These are phyloP conservation scores for Calophaca sinica DNA, from an alignment of 306 rosid genomes.

Conservation along the genomic window DNA sequence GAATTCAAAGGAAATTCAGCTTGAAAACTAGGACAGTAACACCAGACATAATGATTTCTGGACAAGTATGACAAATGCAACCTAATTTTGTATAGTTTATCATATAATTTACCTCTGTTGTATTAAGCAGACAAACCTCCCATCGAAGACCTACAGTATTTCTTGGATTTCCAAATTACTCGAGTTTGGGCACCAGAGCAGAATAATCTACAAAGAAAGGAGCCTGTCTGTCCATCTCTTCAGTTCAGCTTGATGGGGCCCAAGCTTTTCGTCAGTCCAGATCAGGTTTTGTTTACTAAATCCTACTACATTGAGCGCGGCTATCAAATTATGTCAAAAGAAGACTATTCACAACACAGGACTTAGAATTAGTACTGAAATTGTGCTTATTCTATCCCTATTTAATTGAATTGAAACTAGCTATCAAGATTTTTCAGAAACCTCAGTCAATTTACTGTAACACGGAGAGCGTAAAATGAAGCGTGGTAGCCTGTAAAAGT, in stretches of 20 bases:
- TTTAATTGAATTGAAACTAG: conserved; percentile 29
- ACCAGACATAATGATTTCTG: background rate
- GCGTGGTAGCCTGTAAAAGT: too few relatives aligned
- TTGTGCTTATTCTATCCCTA: background rate
- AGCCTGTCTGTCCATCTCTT: conserved; percentile 84
- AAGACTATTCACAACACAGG: conserved; percentile 16
- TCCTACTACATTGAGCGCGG: conserved; percentile 27
- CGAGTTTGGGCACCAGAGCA: conserved; percentile 94
- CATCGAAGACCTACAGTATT: conserved; percentile 93
- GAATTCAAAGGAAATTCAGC: background rate
- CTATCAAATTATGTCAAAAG: conserved; percentile 39
- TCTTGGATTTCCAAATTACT: conserved; percentile 94
- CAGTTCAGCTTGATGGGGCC: conserved; percentile 99
- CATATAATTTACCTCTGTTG: conserved; percentile 1
- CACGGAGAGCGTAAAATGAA: background rate
- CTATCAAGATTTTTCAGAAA: conserved; percentile 7
- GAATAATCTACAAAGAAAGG: conserved; percentile 85
- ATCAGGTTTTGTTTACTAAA: conserved; percentile 69
- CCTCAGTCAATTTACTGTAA: conserved; percentile 7
- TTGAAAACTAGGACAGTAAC: conserved; percentile 9
- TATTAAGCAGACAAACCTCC: conserved; percentile 85
- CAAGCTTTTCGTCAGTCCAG: conserved; percentile 90
- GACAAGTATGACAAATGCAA: background rate
- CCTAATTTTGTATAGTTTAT: conserved; percentile 2
- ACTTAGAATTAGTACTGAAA: conserved; percentile 10